Evolutionary conservation across 257 asterid species (phyloP).

Genomic region (Solanum sejunctum): DNA sequence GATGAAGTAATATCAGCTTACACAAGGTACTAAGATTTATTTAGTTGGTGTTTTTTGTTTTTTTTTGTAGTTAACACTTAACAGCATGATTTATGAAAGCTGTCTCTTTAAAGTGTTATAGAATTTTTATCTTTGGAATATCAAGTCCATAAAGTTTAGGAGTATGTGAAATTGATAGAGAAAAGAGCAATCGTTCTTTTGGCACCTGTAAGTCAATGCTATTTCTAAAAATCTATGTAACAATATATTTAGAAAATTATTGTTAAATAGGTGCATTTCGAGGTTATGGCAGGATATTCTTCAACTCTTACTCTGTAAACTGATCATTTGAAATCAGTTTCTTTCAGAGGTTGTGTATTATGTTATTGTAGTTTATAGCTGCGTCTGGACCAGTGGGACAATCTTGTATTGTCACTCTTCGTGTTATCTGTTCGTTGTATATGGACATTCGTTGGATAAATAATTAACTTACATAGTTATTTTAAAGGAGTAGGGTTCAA

Average conservation of each 20-base stretch:
- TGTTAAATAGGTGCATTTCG: neutral
- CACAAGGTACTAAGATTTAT: constrained; percentile 48
- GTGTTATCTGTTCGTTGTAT: neutral
- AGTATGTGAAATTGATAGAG: neutral
- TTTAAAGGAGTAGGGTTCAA: constrained; percentile 74
- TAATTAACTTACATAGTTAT: constrained; percentile 25
- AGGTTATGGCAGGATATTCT: neutral
- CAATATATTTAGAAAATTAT: neutral
- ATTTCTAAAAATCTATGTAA: neutral
- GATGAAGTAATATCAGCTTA: constrained; percentile 85
- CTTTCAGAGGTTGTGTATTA: neutral
- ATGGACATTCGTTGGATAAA: constrained; percentile 4
- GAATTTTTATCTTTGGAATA: neutral
- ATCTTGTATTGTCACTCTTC: neutral
- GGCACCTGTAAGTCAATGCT: neutral
- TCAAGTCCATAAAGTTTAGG: neutral
- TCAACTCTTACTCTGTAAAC: neutral
- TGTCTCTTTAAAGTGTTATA: neutral
- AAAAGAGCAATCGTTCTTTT: neutral
- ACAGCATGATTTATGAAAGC: neutral
- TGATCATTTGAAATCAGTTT: neutral
- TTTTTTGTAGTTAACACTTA: neutral
- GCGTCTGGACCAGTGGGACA: neutral
- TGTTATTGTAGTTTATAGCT: neutral
- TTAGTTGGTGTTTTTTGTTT: neutral